These are phyloP conservation scores for Colletotrichum filicis DNA, from an alignment of 2,329 filamentous ascomycete genomes.

Conservation along the genomic window DNA sequence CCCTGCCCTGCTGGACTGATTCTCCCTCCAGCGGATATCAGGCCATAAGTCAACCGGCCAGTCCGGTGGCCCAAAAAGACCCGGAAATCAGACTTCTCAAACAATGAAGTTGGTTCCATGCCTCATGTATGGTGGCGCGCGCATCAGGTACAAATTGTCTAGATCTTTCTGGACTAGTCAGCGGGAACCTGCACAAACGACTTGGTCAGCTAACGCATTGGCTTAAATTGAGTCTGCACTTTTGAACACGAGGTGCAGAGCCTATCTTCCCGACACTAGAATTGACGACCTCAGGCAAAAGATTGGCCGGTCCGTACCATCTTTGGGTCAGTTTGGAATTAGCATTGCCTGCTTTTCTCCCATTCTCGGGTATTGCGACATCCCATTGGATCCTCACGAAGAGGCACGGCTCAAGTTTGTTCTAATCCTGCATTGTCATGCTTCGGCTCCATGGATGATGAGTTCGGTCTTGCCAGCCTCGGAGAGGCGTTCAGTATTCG, in stretches of 20 bases:
- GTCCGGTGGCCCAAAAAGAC: constrained; percentile 17
- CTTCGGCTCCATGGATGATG: neutral
- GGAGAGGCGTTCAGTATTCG: neutral
- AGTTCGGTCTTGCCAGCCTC: neutral
- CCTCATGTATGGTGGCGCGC: constrained; percentile 22
- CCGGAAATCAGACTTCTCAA: constrained; percentile 41
- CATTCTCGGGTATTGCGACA: constrained; percentile 28
- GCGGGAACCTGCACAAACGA: constrained; percentile 54
- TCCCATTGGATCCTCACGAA: constrained; percentile 22
- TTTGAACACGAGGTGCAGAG: constrained; percentile 41
- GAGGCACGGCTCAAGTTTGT: constrained; percentile 26
- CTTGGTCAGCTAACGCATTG: constrained; percentile 36
- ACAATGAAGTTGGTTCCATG: constrained; percentile 37
- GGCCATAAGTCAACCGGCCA: constrained; percentile 5
- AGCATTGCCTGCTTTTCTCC: constrained; percentile 4
- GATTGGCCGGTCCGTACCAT: constrained; percentile 7
- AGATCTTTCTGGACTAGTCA: constrained; percentile 44
- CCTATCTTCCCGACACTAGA: neutral
- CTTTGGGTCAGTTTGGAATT: constrained; percentile 12
- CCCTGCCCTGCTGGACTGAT: constrained; percentile 12
- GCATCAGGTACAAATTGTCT: constrained; percentile 25
- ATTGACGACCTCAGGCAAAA: neutral
- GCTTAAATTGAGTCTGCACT: constrained; percentile 44
- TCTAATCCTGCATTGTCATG: constrained; percentile 23
- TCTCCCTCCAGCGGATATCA: neutral